A percentile compares a stretch with the other conserved stretches of the same genome.
These are phyloP conservation scores for Fonsecaea pugnacius DNA, from an alignment of 2,329 filamentous ascomycete genomes.

Conservation along the genomic window DNA sequence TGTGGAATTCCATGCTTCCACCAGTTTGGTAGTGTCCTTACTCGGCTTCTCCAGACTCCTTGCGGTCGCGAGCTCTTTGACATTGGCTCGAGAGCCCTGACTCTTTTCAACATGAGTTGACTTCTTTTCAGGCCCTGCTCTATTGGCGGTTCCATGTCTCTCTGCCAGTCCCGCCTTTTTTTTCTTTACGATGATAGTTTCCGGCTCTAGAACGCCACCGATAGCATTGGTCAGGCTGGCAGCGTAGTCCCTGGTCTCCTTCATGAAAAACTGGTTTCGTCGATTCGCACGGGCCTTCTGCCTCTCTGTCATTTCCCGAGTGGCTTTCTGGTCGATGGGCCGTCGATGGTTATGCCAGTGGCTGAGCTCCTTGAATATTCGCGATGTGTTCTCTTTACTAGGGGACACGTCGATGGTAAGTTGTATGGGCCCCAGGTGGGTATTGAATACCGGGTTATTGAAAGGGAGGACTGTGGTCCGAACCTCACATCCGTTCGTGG, in stretches of 20 bases:
- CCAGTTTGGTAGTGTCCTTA: neutral
- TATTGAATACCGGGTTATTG: neutral
- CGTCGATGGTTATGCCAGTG: neutral
- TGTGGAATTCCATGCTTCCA: neutral
- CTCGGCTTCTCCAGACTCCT: neutral
- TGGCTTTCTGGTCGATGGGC: neutral
- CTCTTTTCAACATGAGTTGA: neutral
- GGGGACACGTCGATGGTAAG: neutral
- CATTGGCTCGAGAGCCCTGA: neutral
- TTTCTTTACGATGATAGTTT: neutral
- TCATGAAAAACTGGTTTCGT: neutral
- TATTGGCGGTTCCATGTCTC: neutral
- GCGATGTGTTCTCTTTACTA: neutral
- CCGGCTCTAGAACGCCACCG: neutral
- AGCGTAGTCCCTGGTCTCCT: neutral
- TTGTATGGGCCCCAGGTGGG: neutral
- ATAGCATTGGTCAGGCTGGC: conserved; percentile 1
- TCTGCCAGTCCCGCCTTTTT: neutral
- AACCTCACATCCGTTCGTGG: neutral
- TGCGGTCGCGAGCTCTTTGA: neutral
- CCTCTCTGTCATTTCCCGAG: neutral
- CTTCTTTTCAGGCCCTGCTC: neutral
- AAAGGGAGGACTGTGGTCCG: neutral
- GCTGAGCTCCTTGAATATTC: conserved; percentile 2
- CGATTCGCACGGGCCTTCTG: neutral